phyloP scores from a whole-genome alignment of 768 basidiomycete species.

The Xerocomus potaroensis region DNA sequence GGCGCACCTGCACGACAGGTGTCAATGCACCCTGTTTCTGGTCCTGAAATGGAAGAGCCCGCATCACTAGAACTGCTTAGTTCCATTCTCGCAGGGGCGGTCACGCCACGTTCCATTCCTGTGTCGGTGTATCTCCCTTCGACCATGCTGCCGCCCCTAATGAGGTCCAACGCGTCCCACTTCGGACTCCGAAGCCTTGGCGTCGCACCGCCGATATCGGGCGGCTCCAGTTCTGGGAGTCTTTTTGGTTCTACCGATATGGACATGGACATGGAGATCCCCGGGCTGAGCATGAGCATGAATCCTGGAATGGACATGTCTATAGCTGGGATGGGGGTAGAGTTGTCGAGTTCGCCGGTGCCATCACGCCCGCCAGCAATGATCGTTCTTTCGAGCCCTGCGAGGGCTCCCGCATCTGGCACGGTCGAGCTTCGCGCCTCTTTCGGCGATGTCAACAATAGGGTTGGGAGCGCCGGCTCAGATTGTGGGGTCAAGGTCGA shows the following conservation, averaged over 20 bases:
- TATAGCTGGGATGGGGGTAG: conserved; percentile 30
- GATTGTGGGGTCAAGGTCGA: conserved; percentile 26
- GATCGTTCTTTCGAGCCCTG: conserved; percentile 65
- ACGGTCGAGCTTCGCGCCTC: conserved; percentile 60
- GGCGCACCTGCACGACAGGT: conserved; percentile 1
- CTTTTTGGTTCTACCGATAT: conserved; percentile 31
- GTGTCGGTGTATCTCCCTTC: conserved; percentile 66
- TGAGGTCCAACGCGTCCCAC: conserved; percentile 16
- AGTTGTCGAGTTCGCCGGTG: conserved; percentile 30
- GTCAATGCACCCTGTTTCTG: background rate
- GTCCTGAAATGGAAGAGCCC: conserved; percentile 30
- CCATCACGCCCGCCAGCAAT: conserved; percentile 41
- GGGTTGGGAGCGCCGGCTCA: conserved; percentile 7
- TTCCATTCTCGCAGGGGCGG: conserved; percentile 59
- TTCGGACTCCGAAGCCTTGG: conserved; percentile 27
- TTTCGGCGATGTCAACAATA: conserved; percentile 45
- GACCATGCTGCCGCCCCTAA: conserved; percentile 21
- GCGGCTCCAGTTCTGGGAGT: conserved; percentile 23
- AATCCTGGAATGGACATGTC: conserved; percentile 27
- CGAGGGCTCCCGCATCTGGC: conserved; percentile 59
- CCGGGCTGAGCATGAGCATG: conserved; percentile 34
- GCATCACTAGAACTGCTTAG: conserved; percentile 55
- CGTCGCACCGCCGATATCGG: conserved; percentile 21
- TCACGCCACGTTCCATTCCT: conserved; percentile 43
- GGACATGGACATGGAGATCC: conserved; percentile 35